Evolutionary conservation across 2,329 filamentous ascomycete species (phyloP), one percentile per base, ranked within the genome.

Genomic region (Magnaporthiopsis poae): DNA sequence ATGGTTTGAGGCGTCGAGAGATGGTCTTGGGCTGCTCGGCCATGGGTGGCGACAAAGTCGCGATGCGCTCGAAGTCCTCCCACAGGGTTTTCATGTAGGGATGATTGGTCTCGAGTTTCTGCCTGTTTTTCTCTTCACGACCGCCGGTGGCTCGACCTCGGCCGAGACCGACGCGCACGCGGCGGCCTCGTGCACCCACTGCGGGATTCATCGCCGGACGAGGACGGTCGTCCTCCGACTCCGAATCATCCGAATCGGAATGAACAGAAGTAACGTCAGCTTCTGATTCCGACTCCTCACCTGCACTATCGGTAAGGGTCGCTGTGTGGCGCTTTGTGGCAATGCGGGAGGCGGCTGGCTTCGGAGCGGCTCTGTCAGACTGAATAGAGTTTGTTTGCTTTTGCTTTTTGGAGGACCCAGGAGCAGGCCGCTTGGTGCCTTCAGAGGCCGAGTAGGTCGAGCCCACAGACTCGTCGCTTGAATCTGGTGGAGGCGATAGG

Each of bases 1-100:
- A 99, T 0, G 90, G 88, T 76, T 99, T 97, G 69, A 99, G 82
- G 66, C 88, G 88, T 59, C 94, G 89, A 65, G 85, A 91, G 70
- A 99, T 97, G 3, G 84, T 87, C 9, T 78, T 74, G 4, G 95
- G 95, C 73, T 96, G 92, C 67, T 84, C 79, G 46, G 89, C 90
- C 69, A 81, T 82, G 31, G 78, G 80, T 31, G 82, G 79, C 35
- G 86, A 84, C 69, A 97, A 85, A 25, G 88, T 79, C 0, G 90
- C 85, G 70, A 88, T 83, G 1, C 86, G 82, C 74, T 89, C 81
- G 2, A 98, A 80, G 31, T 90, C 86, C 3, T 84, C 77, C 95
- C 95, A 99, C 91, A 98, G 96, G 0, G 88, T 91, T 61, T 78
- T 80, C 60, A 99, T 84, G 66, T 88, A 84, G 0, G 94, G 93